Evolutionary conservation across 768 basidiomycete genomes (phyloP).

Genomic region (Rhizopogon rudus): DNA sequence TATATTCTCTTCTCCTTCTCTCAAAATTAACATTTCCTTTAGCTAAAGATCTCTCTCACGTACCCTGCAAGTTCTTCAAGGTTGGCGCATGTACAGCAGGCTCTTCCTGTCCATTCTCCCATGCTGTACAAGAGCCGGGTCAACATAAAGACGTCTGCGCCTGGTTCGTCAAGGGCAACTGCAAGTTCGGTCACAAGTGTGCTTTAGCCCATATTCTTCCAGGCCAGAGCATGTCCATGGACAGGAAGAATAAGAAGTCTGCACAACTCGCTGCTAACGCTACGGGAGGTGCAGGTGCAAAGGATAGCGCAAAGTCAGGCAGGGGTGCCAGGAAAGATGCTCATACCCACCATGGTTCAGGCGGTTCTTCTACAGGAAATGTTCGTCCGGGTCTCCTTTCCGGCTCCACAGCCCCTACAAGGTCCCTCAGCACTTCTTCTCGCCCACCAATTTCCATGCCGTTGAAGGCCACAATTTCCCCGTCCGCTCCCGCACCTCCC

Average conservation of each 20-base stretch:
- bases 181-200: slow-evolving; percentile 77
- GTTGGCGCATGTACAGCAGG: slow-evolving; percentile 94
- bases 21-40: not conserved
- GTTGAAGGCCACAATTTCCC: slow-evolving; percentile 67
- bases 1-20: slow-evolving; percentile 2
- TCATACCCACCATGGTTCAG: slow-evolving; percentile 17
- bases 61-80: slow-evolving; percentile 97
- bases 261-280: slow-evolving; percentile 63
- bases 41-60: slow-evolving; percentile 91
- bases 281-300: slow-evolving; percentile 22
- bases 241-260: slow-evolving; percentile 95
- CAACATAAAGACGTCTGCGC: slow-evolving; percentile 77
- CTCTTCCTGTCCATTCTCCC: slow-evolving; percentile 93
- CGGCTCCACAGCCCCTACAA: slow-evolving; percentile 69
- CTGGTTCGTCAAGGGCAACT: slow-evolving; percentile 93
- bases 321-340: slow-evolving; percentile 32
- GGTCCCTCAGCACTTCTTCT: slow-evolving; percentile 36
- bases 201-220: slow-evolving; percentile 93
- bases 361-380: slow-evolving; percentile 9
- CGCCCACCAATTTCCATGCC: slow-evolving; percentile 63
- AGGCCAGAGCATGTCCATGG: slow-evolving; percentile 93
- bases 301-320: slow-evolving; percentile 30
- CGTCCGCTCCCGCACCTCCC: slow-evolving; percentile 75
- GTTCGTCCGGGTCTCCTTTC: slow-evolving; percentile 25
- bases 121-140: slow-evolving; percentile 66